Base-by-base conservation (phyloP, 257 asterid genomes). In the Verbascum thapsus region DNA sequence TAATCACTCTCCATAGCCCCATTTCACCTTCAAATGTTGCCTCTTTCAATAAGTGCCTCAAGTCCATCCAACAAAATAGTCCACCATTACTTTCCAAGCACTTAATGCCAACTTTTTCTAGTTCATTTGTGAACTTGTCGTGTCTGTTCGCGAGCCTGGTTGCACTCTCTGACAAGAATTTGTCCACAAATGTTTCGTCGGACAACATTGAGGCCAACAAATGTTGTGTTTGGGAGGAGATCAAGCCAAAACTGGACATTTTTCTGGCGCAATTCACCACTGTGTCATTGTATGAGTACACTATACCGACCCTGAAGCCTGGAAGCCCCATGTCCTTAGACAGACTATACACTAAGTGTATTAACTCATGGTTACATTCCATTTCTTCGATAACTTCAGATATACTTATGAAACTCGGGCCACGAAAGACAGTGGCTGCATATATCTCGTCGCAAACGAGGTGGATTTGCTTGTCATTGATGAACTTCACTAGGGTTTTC, bases 241-340 rank as follows among this genome's bases (percentile, higher is more conserved):
- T 79, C 0, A 88, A 53, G 1, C 95, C 91, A 12, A 91, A 91
- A 58, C 98, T 91, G 1, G 98, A 88, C 96, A 88, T 86, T 34
- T 76, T 91, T 0, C 96, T 71, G 0, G 73, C 83, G 3, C 68
- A 41, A 1, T 50, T 65, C 32, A 86, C 85, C 0, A 91, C 96
- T 0, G 0, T 12, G 41, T 91, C 95, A 44, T 91, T 88, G 73
- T 83, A 86, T 0, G 98, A 88, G 67, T 91, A 91, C 34, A 88
- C 13, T 8, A 85, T 78, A 20, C 98, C 98, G 0, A 91, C 85
- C 67, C 98, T 58, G 6, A 86, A 84, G 0, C 98, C 98, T 0
- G 98, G 96, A 3, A 91, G 74, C 0, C 96, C 96, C 85, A 91
- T 69, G 74, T 84, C 96, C 51, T 91, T 91, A 0, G 98, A 88